Percentiles rank a stretch among this genome's conserved stretches.
These are phyloP conservation scores for Ceratocystis huliohia DNA, from an alignment of 2,329 filamentous ascomycete species.

Conservation along the genomic window DNA sequence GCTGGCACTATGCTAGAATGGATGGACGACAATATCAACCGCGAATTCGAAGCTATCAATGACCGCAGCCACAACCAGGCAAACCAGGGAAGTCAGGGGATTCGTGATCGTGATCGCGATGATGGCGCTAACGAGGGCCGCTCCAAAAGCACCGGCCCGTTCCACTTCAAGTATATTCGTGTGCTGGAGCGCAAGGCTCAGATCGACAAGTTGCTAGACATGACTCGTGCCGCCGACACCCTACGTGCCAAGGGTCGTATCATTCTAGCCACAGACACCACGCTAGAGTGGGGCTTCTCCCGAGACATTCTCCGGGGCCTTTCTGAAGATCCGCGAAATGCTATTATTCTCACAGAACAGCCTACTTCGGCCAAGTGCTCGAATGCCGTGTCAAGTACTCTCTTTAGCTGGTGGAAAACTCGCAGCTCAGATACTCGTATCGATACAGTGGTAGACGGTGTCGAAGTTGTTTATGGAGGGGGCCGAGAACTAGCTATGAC, in stretches of 20 bases:
- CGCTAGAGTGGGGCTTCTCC: conserved; percentile 90
- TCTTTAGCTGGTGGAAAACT: conserved; percentile 73
- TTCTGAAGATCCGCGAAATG: conserved; percentile 63
- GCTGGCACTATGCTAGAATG: conserved; percentile 94
- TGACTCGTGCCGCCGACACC: conserved; percentile 31
- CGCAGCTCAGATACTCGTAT: conserved; percentile 45
- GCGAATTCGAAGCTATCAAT: conserved; percentile 66
- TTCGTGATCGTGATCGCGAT: conserved; percentile 28
- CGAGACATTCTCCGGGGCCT: conserved; percentile 63
- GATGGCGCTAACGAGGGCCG: conserved; percentile 22
- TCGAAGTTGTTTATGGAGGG: conserved; percentile 55
- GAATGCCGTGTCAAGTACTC: conserved; percentile 47
- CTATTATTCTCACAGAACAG: conserved; percentile 77
- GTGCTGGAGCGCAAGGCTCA: conserved; percentile 72
- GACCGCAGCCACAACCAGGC: conserved; percentile 31
- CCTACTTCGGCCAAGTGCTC: conserved; percentile 35
- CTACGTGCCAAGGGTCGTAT: conserved; percentile 45
- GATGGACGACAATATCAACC: conserved; percentile 94
- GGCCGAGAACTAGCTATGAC: conserved; percentile 49
- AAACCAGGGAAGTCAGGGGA: conserved; percentile 34
- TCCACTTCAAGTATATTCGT: conserved; percentile 78
- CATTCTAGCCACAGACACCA: conserved; percentile 81
- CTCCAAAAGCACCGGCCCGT: conserved; percentile 53
- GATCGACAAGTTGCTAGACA: conserved; percentile 55
- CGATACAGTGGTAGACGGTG: conserved; percentile 43